These are phyloP conservation scores for Xylaria telfairii DNA, from an alignment of 495 filamentous ascomycete genomes.

Conservation along the genomic window DNA sequence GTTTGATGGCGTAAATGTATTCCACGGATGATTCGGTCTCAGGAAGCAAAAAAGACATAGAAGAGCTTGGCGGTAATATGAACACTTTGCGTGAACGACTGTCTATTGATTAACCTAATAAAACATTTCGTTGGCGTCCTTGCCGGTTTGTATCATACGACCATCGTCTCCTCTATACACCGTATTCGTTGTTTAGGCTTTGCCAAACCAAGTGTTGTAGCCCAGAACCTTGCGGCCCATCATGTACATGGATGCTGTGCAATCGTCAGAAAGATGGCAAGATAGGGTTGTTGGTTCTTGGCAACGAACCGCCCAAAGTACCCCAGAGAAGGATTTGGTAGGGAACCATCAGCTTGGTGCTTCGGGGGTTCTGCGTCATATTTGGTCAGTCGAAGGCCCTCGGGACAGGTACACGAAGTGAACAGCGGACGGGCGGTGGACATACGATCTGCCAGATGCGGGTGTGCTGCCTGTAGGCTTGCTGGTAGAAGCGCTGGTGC, in stretches of 20 bases:
- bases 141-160: constrained; percentile 26
- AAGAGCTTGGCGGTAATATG: constrained; percentile 15
- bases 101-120: constrained; percentile 35
- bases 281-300: constrained; percentile 3
- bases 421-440: constrained; percentile 29
- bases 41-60: constrained; percentile 3
- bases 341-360: constrained; percentile 69
- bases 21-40: constrained; percentile 15
- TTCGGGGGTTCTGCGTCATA: constrained; percentile 64
- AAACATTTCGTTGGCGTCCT: constrained; percentile 21
- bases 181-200: constrained; percentile 53
- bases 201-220: constrained; percentile 87
- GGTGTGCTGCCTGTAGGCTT: constrained; percentile 69
- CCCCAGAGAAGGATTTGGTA: constrained; percentile 77
- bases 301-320: constrained; percentile 52
- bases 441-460: constrained; percentile 89
- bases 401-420: neutral
- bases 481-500: constrained; percentile 84
- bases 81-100: constrained; percentile 31
- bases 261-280: constrained; percentile 55
- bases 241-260: constrained; percentile 66
- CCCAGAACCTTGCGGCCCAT: constrained; percentile 65
- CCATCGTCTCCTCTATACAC: constrained; percentile 3
- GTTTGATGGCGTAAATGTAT: constrained; percentile 21
- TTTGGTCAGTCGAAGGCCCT: constrained; percentile 33